Evolutionary conservation across 2,329 filamentous ascomycete species (phyloP), one percentile per base, ranked within the genome.

Genomic region (Ambrosiella xylebori): DNA sequence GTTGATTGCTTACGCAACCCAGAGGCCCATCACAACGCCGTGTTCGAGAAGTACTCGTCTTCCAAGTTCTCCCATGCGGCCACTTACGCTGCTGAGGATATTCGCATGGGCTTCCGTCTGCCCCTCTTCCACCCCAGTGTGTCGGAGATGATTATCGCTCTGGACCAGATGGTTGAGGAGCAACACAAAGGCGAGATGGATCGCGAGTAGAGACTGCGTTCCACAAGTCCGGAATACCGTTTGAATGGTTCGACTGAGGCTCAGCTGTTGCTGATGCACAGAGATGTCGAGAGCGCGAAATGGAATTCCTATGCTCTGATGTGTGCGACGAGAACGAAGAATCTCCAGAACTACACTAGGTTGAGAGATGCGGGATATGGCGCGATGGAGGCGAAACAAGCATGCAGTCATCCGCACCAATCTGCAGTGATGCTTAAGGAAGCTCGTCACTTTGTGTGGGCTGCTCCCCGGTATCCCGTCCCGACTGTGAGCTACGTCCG

Each of bases 31-130:
- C 93, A 98, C 68, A 72, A 75, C 36, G 88, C 89, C 7, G 85
- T 98, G 47, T 96, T 81, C 67, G 88, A 95, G 58, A 98, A 98
- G 71, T 98, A 96, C 71, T 77, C 81, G 41, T 86, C 94, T 68
- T 86, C 84, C 67, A 82, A 86, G 57, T 97, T 88, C 75, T 94
- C 94, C 76, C 79, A 84, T 58, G 87, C 88, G 8, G 87, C 93
- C 15, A 71, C 80, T 17, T 89, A 86, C 64, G 91, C 95, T 58
- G 82, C 90, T 68, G 76, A 75, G 15, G 85, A 91, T 68, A 75
- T 96, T 62, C 71, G 74, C 60, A 79, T 77, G 17, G 80, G 80
- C 3, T 82, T 81, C 64, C 68, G 64, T 35, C 70, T 83, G 38
- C 71, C 75, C 12, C 55, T 56, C 50, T 59, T 60, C 40, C 61